phyloP scores from a whole-genome alignment of 1,139 yeast genomes.

The Arxiozyma heterogenica region DNA sequence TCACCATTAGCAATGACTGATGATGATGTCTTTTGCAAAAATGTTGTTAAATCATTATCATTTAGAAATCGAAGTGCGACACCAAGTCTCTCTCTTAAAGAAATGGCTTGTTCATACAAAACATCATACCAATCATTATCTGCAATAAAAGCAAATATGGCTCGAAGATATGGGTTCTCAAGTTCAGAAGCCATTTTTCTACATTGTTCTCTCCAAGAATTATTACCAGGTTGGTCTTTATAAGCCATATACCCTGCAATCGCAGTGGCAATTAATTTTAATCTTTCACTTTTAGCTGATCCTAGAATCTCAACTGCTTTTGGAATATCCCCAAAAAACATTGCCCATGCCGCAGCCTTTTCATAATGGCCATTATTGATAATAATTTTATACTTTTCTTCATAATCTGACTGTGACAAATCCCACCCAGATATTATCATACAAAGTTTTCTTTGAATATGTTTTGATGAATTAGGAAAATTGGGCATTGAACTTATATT shows the following conservation, averaged over 20 bases:
- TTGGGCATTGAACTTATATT: constrained; percentile 15
- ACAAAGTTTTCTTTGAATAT: constrained; percentile 64
- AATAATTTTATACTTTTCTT: constrained; percentile 52
- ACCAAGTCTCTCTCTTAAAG: constrained; percentile 79
- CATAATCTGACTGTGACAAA: constrained; percentile 66
- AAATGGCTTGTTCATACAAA: constrained; percentile 78
- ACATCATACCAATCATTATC: constrained; percentile 98
- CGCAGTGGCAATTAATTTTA: constrained; percentile 81
- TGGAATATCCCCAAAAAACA: constrained; percentile 80
- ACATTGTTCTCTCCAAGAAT: constrained; percentile 91
- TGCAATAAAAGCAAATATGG: constrained; percentile 86
- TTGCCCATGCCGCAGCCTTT: constrained; percentile 98
- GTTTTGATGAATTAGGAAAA: constrained; percentile 35
- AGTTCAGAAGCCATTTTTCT: constrained; percentile 77
- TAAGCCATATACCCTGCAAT: constrained; percentile 88
- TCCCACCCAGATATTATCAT: constrained; percentile 90
- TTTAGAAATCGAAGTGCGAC: constrained; percentile 80
- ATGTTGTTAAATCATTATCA: constrained; percentile 63
- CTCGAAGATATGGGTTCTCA: constrained; percentile 82
- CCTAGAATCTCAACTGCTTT: constrained; percentile 69
- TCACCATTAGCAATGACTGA: constrained; percentile 72
- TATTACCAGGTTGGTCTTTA: constrained; percentile 49
- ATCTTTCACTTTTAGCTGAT: constrained; percentile 36
- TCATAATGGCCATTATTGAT: constrained; percentile 57
- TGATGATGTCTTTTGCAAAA: constrained; percentile 61